Conservation (phyloP, 257 asterid genomes). For the Solanum chaucha region DNA sequence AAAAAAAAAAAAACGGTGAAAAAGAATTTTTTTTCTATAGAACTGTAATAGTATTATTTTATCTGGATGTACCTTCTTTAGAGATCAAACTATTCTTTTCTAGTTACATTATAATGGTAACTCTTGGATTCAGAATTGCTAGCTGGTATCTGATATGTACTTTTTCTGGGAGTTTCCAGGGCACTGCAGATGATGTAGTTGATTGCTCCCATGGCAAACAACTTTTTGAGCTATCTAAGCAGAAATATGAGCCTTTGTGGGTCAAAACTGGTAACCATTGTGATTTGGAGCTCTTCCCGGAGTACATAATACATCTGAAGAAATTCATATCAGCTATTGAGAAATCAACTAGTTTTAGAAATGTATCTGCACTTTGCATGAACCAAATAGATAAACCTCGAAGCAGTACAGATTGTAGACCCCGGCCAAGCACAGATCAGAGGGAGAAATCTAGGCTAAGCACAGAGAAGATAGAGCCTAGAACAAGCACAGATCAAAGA, state of each 20-base stretch:
- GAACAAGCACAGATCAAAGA: conserved; percentile 47
- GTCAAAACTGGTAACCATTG: conserved; percentile 88
- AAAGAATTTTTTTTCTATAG: not conserved
- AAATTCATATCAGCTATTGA: conserved; percentile 70
- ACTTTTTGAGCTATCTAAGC: conserved; percentile 86
- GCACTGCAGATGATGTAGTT: conserved; percentile 88
- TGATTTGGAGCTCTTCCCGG: conserved; percentile 90
- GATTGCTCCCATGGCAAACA: conserved; percentile 87
- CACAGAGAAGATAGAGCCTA: conserved; percentile 61
- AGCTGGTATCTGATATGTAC: not conserved
- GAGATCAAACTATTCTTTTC: not conserved
- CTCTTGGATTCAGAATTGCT: not conserved
- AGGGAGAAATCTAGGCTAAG: conserved; percentile 75
- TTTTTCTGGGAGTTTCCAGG: conserved; percentile 28
- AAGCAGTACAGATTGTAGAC: conserved; percentile 63
- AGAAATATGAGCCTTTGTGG: conserved; percentile 94
- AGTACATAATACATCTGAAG: conserved; percentile 81
- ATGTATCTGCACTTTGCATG: conserved; percentile 21
- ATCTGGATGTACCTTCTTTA: not conserved
- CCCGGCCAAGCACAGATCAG: conserved; percentile 67
- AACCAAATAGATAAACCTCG: conserved; percentile 44
- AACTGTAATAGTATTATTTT: not conserved
- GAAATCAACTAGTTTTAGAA: conserved; percentile 50
- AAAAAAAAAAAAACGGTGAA: not conserved
- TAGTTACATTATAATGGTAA: not conserved